These are phyloP conservation scores for Hypoxylon sp. DNA, from an alignment of 2,329 filamentous ascomycete species.

Conservation along the genomic window DNA sequence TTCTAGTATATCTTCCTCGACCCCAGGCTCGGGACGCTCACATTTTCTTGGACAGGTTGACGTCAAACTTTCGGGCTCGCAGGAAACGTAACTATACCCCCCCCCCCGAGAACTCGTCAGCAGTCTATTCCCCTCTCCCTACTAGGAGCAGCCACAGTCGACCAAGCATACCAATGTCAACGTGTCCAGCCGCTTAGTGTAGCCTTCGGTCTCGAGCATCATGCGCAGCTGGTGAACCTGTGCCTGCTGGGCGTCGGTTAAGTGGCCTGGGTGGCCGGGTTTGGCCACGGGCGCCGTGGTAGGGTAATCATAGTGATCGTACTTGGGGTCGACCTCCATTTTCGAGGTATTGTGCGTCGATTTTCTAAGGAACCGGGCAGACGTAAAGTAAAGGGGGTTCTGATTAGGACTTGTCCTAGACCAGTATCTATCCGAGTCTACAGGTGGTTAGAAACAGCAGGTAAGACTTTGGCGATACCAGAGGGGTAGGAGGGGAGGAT, in stretches of 20 bases:
- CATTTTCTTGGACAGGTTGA: constrained; percentile 85
- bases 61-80: constrained; percentile 93
- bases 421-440: constrained; percentile 8
- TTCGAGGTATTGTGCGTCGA: constrained; percentile 37
- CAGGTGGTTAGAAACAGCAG: not conserved
- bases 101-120: constrained; percentile 31
- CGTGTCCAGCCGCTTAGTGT: constrained; percentile 86
- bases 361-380: constrained; percentile 28
- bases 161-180: constrained; percentile 77
- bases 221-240: constrained; percentile 85
- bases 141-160: not conserved
- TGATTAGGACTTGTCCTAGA: not conserved
- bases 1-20: not conserved
- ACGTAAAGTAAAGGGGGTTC: constrained; percentile 1
- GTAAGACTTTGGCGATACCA: not conserved
- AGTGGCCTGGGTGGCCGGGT: constrained; percentile 85
- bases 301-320: constrained; percentile 96
- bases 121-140: not conserved
- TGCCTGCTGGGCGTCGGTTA: constrained; percentile 86
- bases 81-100: constrained; percentile 79
- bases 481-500: not conserved
- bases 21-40: constrained; percentile 55
- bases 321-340: constrained; percentile 81
- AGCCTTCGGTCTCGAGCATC: constrained; percentile 84
- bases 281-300: constrained; percentile 74